A percentile compares a stretch with the other conserved stretches of the same genome.
Evolutionary conservation across 2,329 filamentous ascomycete species (phyloP).

Genomic region (Trichoderma atroviride): DNA sequence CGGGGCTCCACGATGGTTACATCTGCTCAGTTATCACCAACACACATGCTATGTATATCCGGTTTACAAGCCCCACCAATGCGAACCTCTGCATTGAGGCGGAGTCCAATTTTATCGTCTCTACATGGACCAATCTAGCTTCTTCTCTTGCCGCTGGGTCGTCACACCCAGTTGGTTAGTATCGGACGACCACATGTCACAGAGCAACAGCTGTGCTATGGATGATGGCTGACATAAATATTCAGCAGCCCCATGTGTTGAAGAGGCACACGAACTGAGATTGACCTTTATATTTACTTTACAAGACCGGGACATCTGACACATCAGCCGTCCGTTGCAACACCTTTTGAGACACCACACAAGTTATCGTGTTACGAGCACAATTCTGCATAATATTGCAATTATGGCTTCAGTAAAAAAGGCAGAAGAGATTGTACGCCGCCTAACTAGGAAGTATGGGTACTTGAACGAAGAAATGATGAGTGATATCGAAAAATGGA

Average conservation of each 20-base stretch:
- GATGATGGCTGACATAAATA: not conserved
- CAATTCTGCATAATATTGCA: not conserved
- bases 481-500: not conserved
- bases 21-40: not conserved
- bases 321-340: not conserved
- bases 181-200: not conserved
- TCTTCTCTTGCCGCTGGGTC: not conserved
- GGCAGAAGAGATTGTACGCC: not conserved
- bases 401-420: not conserved
- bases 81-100: not conserved
- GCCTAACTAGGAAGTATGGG: not conserved
- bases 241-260: not conserved
- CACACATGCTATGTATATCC: not conserved
- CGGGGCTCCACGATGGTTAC: too few species aligned
- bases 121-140: not conserved
- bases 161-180: not conserved
- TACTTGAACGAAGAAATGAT: not conserved
- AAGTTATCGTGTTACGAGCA: not conserved
- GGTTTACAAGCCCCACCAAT: not conserved
- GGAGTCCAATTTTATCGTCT: not conserved
- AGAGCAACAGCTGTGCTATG: not conserved
- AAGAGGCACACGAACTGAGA: not conserved
- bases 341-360: too few species aligned
- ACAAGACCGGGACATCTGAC: not conserved
- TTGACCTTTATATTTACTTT: not conserved